These are phyloP conservation scores for Sungouiozyma intestinalis DNA, from an alignment of 805 yeast species.

Conservation along the genomic window DNA sequence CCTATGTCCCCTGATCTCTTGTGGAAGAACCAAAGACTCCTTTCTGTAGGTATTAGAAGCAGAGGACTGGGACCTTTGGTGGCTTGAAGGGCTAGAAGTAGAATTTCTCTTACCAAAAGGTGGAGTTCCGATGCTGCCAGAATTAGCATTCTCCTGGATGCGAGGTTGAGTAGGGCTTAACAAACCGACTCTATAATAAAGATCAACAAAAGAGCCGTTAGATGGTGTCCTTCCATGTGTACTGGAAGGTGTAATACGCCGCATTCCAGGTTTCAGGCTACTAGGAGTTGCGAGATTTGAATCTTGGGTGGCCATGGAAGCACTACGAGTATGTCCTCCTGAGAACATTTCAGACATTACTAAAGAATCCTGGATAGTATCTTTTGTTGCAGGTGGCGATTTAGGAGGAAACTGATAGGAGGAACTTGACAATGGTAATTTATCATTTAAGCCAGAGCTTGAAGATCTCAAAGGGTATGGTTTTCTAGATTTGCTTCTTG, in stretches of 20 bases:
- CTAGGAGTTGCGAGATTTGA: not conserved
- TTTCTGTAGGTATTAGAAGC: not conserved
- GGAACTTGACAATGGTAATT: not conserved
- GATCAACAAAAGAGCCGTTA: conserved; percentile 28
- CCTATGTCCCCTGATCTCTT: conserved; percentile 33
- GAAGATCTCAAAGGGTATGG: not conserved
- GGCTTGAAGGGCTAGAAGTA: not conserved
- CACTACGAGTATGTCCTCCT: not conserved
- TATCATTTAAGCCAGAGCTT: not conserved
- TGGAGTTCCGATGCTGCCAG: conserved; percentile 6
- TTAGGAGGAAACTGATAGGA: not conserved
- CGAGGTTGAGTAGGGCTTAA: conserved; percentile 12
- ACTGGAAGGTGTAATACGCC: conserved; percentile 8
- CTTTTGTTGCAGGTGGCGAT: not conserved
- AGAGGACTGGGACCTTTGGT: conserved; percentile 1
- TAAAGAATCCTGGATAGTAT: not conserved
- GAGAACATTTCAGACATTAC: not conserved
- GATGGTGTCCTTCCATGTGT: conserved; percentile 23
- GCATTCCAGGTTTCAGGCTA: conserved; percentile 3
- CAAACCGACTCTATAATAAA: conserved; percentile 25
- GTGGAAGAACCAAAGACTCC: not conserved
- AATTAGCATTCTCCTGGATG: not conserved
- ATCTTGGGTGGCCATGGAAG: not conserved
- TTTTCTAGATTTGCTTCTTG: not conserved
- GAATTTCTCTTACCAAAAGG: conserved; percentile 7